Percentiles rank a stretch among this genome's conserved stretches.
These are phyloP conservation scores for Suillus americanus DNA, from an alignment of 768 basidiomycete genomes.

Conservation along the genomic window DNA sequence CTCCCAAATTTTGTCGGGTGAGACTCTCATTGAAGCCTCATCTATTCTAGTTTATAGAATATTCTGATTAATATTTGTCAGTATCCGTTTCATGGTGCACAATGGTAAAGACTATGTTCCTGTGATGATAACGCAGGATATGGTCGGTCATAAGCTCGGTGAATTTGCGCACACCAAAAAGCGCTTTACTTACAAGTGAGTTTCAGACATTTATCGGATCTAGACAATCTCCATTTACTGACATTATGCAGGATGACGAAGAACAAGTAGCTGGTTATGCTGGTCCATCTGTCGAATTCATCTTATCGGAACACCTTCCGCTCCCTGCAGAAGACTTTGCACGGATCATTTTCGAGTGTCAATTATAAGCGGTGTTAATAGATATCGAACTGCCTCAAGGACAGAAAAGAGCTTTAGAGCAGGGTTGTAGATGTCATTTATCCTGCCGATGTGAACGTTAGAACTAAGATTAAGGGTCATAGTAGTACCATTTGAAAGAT, in stretches of 20 bases:
- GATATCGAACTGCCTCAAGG: neutral
- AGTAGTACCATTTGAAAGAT: neutral
- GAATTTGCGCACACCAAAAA: constrained; percentile 93
- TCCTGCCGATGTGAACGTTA: constrained; percentile 5
- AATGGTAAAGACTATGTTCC: constrained; percentile 91
- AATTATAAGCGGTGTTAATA: neutral
- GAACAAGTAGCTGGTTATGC: constrained; percentile 35
- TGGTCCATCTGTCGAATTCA: neutral
- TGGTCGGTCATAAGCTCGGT: constrained; percentile 98
- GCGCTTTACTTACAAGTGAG: constrained; percentile 82
- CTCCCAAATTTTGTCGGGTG: constrained; percentile 96
- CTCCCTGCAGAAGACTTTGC: neutral
- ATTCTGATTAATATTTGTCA: constrained; percentile 28
- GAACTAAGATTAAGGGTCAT: neutral
- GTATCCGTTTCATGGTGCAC: constrained; percentile 88
- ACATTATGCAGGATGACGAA: constrained; percentile 35
- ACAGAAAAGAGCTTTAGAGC: neutral
- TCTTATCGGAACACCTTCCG: neutral
- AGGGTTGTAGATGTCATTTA: constrained; percentile 4
- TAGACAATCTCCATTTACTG: constrained; percentile 9
- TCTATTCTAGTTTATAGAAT: neutral
- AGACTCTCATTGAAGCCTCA: constrained; percentile 23
- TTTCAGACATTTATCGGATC: constrained; percentile 19
- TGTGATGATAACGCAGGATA: constrained; percentile 88
- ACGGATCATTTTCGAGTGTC: neutral